phyloP scores from a whole-genome alignment of 2,329 filamentous ascomycete genomes.

The Paraconiothyrium sp. region DNA sequence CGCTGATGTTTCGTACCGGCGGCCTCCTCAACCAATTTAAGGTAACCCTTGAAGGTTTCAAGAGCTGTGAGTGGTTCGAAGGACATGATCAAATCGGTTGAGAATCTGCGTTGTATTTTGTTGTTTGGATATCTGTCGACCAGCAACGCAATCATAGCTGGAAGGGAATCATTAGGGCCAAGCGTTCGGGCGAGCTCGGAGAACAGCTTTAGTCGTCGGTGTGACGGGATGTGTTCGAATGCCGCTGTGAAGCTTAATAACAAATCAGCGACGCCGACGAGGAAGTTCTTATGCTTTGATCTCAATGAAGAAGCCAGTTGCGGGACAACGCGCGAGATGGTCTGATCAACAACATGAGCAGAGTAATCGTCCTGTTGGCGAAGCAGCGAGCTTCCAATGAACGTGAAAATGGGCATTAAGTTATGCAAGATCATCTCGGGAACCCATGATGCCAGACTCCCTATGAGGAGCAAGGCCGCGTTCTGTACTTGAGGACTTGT shows the following conservation, averaged over 20 bases:
- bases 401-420: constrained; percentile 99
- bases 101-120: constrained; percentile 77
- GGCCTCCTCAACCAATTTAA: constrained; percentile 78
- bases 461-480: constrained; percentile 85
- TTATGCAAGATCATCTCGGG: constrained; percentile 94
- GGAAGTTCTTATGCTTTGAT: constrained; percentile 77
- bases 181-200: constrained; percentile 85
- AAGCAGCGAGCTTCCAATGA: constrained; percentile 92
- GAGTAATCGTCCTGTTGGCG: constrained; percentile 97
- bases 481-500: constrained; percentile 95
- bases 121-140: constrained; percentile 88
- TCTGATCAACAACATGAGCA: constrained; percentile 90
- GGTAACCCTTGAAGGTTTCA: constrained; percentile 76
- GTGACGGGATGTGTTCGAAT: constrained; percentile 92
- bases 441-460: constrained; percentile 83
- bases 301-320: constrained; percentile 87
- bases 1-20: constrained; percentile 72
- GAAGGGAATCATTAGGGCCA: constrained; percentile 86
- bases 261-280: constrained; percentile 86
- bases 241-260: constrained; percentile 96
- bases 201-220: constrained; percentile 84
- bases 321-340: constrained; percentile 92
- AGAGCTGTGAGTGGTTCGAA: constrained; percentile 82
- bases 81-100: constrained; percentile 75
- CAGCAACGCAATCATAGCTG: constrained; percentile 86